These are phyloP conservation scores for Zygosaccharomyces gambellarensis DNA, from an alignment of 805 yeast genomes.

Conservation along the genomic window DNA sequence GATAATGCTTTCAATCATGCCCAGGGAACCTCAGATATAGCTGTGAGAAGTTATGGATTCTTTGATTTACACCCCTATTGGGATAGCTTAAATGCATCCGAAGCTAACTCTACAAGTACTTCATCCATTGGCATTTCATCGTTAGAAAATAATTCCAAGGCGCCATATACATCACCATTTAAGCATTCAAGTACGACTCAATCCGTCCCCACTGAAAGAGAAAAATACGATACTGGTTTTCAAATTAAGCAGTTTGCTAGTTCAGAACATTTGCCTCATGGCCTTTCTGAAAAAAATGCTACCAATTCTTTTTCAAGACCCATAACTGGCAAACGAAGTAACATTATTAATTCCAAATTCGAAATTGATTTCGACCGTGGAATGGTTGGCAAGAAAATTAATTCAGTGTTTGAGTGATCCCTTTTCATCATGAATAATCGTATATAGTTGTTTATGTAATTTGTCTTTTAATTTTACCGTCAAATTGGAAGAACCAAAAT, in stretches of 20 bases:
- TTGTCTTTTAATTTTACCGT: conserved; percentile 27
- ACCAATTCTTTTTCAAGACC: conserved; percentile 11
- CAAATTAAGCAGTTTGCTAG: conserved; percentile 18
- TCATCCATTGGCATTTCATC: conserved; percentile 19
- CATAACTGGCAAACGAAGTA: conserved; percentile 17
- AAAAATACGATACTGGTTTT: conserved; percentile 28
- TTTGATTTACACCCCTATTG: conserved; percentile 27
- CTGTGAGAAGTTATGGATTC: conserved; percentile 22
- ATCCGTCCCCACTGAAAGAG: conserved; percentile 26
- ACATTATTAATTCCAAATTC: conserved; percentile 30
- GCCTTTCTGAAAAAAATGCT: conserved; percentile 3
- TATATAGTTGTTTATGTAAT: conserved; percentile 3
- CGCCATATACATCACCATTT: conserved; percentile 3
- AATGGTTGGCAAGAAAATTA: conserved; percentile 38
- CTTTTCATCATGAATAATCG: neutral
- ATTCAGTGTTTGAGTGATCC: conserved; percentile 13
- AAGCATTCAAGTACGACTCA: conserved; percentile 21
- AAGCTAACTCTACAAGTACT: conserved; percentile 14
- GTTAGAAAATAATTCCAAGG: conserved; percentile 9
- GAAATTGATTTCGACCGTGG: conserved; percentile 40
- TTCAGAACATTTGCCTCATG: neutral
- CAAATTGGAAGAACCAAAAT: conserved; percentile 33
- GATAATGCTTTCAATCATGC: conserved; percentile 32
- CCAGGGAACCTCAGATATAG: conserved; percentile 4
- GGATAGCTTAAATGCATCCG: conserved; percentile 27